phyloP scores from a whole-genome alignment of 495 filamentous ascomycete genomes.

The Physcia stellaris region DNA sequence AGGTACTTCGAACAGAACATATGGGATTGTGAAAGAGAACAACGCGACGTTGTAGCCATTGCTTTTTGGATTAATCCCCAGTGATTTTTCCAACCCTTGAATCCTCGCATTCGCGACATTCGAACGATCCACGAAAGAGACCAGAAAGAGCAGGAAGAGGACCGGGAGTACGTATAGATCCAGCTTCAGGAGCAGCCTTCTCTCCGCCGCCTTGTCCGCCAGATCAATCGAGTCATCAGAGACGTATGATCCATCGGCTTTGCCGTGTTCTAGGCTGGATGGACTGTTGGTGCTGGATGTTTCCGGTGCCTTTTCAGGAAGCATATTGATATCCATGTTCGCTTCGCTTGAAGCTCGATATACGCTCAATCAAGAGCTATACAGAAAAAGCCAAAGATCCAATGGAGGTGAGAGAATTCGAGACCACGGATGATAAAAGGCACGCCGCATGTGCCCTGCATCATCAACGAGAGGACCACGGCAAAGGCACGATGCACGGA shows the following conservation, averaged over 20 bases:
- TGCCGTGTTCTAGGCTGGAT: not conserved
- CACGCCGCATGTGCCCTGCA: too few species aligned
- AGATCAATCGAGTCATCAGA: not conserved
- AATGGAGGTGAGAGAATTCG: too few species aligned
- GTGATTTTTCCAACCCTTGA: conserved; percentile 35
- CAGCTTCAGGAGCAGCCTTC: conserved; percentile 33
- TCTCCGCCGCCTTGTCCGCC: conserved; percentile 40
- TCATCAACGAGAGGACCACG: too few species aligned
- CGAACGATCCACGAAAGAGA: conserved; percentile 43
- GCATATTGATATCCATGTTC: not conserved
- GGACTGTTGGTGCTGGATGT: not conserved
- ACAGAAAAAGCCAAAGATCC: too few species aligned
- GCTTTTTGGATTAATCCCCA: conserved; percentile 25
- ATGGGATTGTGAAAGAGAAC: conserved; percentile 43
- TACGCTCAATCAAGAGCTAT: too few species aligned
- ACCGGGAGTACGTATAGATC: conserved; percentile 34
- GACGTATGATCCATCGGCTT: not conserved
- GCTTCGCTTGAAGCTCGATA: too few species aligned
- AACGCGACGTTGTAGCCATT: conserved; percentile 41
- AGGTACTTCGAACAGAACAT: conserved; percentile 45
- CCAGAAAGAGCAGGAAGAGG: conserved; percentile 34
- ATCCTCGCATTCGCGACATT: conserved; percentile 50
- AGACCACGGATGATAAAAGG: too few species aligned
- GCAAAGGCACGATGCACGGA: too few species aligned
- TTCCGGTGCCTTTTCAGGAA: not conserved